Conservation (phyloP, 768 basidiomycete species). For the Boletus sensibilis region DNA sequence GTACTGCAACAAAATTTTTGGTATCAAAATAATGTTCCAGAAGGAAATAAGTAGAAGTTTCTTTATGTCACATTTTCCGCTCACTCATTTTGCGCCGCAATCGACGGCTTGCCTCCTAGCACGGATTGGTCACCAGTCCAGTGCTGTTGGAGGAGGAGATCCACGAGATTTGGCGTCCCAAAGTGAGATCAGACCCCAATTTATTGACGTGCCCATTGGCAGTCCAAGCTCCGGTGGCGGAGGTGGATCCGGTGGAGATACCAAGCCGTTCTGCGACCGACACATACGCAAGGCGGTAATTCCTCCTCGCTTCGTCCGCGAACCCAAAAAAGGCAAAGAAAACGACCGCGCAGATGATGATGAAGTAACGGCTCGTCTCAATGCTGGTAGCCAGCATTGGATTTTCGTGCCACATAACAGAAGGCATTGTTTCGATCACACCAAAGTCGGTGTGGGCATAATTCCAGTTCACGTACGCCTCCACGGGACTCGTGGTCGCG, state of each 20-base stretch:
- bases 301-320: constrained; percentile 60
- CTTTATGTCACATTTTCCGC: too few species aligned
- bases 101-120: too few species aligned
- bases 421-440: constrained; percentile 40
- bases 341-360: constrained; percentile 47
- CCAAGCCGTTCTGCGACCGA: constrained; percentile 39
- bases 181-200: background rate
- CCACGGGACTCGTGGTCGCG: constrained; percentile 18
- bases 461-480: constrained; percentile 46
- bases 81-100: too few species aligned
- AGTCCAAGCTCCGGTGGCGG: constrained; percentile 26
- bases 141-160: constrained; percentile 12
- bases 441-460: constrained; percentile 44
- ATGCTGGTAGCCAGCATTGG: constrained; percentile 17
- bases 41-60: too few species aligned
- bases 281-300: constrained; percentile 46
- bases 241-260: constrained; percentile 26
- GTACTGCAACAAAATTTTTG: too few species aligned
- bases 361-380: constrained; percentile 50
- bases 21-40: too few species aligned
- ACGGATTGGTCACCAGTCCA: too few species aligned
- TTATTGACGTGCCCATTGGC: constrained; percentile 27
- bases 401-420: constrained; percentile 40
- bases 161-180: background rate
- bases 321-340: constrained; percentile 75